Conservation (phyloP, 2,329 filamentous ascomycete species). For the Septoria linicola region DNA sequence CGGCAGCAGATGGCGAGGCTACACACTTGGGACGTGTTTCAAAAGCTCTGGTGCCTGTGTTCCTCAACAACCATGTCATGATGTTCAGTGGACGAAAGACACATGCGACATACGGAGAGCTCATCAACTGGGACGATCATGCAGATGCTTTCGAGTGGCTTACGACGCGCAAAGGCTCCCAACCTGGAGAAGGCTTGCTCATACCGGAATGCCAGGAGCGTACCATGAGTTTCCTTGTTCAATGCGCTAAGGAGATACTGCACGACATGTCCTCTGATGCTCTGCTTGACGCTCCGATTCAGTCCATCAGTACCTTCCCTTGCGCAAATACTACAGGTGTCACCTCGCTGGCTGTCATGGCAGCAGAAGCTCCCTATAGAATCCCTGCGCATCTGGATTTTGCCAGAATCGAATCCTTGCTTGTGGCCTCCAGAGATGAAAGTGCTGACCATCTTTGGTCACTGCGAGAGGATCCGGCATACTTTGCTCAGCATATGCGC, state of each 20-base stretch:
- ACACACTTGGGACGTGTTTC: not conserved
- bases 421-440: not conserved
- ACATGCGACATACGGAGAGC: not conserved
- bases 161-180: not conserved
- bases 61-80: not conserved
- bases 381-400: not conserved
- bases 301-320: not conserved
- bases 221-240: not conserved
- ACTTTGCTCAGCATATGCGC: constrained; percentile 11
- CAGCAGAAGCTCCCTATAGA: not conserved
- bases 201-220: not conserved
- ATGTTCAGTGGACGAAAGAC: not conserved
- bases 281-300: not conserved
- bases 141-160: not conserved
- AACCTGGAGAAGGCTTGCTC: not conserved
- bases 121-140: not conserved
- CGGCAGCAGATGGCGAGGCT: not conserved
- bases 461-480: constrained; percentile 16
- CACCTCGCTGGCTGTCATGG: not conserved
- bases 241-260: not conserved
- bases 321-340: not conserved
- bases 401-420: not conserved
- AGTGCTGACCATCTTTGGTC: constrained; percentile 15
- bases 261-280: not conserved
- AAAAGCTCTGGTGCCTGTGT: not conserved